A percentile compares a stretch with the other conserved stretches of the same genome.
phyloP scores from a whole-genome alignment of 2,329 filamentous ascomycete genomes.

The Aotearoamyces nothofagi region DNA sequence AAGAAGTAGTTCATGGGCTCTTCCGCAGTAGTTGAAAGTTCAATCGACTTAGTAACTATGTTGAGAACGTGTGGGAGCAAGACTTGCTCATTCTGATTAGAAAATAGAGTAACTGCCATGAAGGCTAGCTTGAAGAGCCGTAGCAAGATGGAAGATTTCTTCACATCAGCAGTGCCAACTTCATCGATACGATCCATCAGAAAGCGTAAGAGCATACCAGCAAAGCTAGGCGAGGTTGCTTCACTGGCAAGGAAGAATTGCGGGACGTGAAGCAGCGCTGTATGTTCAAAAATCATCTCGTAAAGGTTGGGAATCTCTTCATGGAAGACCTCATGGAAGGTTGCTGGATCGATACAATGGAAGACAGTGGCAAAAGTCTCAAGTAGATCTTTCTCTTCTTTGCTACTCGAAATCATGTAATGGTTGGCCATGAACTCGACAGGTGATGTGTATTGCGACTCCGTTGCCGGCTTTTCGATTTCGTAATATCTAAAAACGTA shows the following conservation, averaged over 20 bases:
- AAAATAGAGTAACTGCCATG: conserved; percentile 97
- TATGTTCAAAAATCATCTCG: conserved; percentile 95
- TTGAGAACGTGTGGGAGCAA: conserved; percentile 91
- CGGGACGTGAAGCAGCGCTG: conserved; percentile 81
- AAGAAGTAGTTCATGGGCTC: conserved; percentile 99
- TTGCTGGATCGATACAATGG: conserved; percentile 94
- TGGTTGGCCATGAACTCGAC: conserved; percentile 90
- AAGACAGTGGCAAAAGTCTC: conserved; percentile 98
- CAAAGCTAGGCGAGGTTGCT: conserved; percentile 93
- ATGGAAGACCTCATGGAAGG: conserved; percentile 96
- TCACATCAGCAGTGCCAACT: conserved; percentile 81
- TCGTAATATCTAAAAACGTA: conserved; percentile 96
- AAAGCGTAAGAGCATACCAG: conserved; percentile 94
- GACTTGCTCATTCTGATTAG: conserved; percentile 87
- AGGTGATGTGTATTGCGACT: conserved; percentile 63
- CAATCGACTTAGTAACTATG: conserved; percentile 94
- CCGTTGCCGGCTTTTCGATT: conserved; percentile 61
- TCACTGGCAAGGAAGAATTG: conserved; percentile 99
- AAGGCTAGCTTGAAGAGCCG: conserved; percentile 96
- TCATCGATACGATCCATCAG: conserved; percentile 94
- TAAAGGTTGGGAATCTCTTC: conserved; percentile 94
- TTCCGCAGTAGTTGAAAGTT: conserved; percentile 86
- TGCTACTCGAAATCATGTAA: conserved; percentile 84
- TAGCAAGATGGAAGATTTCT: conserved; percentile 82
- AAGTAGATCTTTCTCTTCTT: conserved; percentile 93